Percentiles rank a stretch among this genome's conserved stretches.
phyloP scores from a whole-genome alignment of 1,139 yeast species.

The Pneumocystis carinii region DNA sequence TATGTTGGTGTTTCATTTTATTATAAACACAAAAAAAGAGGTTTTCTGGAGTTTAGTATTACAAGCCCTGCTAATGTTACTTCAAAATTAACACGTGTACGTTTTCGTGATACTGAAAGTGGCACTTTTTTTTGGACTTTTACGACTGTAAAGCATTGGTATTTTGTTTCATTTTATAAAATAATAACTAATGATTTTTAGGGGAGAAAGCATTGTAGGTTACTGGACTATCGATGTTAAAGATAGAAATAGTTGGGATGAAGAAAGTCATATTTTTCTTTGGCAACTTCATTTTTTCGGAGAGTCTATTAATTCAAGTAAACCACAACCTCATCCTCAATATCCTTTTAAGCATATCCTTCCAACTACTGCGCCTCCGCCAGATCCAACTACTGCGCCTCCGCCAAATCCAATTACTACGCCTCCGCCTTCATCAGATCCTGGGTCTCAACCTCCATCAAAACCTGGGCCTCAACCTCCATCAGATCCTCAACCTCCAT shows the following conservation, averaged over 20 bases:
- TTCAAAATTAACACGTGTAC: conserved; percentile 61
- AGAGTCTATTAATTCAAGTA: neutral
- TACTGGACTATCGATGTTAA: conserved; percentile 63
- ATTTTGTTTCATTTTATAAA: neutral
- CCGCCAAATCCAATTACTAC: neutral
- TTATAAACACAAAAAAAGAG: conserved; percentile 51
- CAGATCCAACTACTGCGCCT: neutral
- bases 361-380: neutral
- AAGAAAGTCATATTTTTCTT: neutral
- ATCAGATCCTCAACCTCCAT: too few species aligned
- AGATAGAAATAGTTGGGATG: conserved; percentile 25
- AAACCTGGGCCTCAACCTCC: too few species aligned
- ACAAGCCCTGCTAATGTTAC: conserved; percentile 60
- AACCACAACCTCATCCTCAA: neutral
- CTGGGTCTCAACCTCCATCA: too few species aligned
- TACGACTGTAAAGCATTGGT: conserved; percentile 97
- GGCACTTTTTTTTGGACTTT: conserved; percentile 69
- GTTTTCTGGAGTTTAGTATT: conserved; percentile 51
- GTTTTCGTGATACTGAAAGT: conserved; percentile 41
- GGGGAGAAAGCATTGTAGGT: conserved; percentile 67
- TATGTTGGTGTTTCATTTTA: conserved; percentile 75
- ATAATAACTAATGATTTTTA: neutral
- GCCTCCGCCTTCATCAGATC: too few species aligned
- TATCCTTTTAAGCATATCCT: neutral
- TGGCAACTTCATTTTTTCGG: neutral